Percentiles rank a stretch among this genome's conserved stretches.
phyloP scores from a whole-genome alignment of 768 basidiomycete genomes.

The Panaeolus papilionaceus region DNA sequence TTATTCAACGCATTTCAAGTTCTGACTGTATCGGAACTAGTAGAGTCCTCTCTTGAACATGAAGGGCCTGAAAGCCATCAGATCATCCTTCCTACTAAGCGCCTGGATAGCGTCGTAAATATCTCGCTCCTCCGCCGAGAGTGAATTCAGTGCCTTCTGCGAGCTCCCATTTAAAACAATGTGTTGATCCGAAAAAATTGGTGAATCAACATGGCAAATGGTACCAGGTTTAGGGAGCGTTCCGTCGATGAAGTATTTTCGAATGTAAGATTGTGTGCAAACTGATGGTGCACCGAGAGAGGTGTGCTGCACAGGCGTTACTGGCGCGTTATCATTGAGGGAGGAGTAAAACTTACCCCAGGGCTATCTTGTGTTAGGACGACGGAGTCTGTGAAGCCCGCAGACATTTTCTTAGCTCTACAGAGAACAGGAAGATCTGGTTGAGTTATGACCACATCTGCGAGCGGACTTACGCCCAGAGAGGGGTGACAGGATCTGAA shows the following conservation, averaged over 20 bases:
- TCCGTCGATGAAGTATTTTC: constrained; percentile 45
- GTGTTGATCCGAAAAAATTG: not conserved
- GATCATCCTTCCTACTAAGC: not conserved
- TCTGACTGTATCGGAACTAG: too few species aligned
- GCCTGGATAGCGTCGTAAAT: not conserved
- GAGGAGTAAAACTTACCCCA: constrained; percentile 36
- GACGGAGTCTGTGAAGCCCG: constrained; percentile 42
- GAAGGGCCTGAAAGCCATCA: not conserved
- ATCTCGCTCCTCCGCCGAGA: not conserved
- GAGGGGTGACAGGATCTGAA: constrained; percentile 39
- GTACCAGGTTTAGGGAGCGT: constrained; percentile 35
- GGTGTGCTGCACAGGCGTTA: constrained; percentile 32
- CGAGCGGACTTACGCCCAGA: constrained; percentile 24
- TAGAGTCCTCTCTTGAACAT: too few species aligned
- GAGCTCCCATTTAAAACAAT: not conserved
- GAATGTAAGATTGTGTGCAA: constrained; percentile 39
- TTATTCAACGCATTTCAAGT: too few species aligned
- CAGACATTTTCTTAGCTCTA: constrained; percentile 47
- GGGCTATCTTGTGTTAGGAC: constrained; percentile 50
- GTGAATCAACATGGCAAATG: not conserved
- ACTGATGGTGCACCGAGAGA: constrained; percentile 37
- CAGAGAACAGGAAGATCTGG: not conserved
- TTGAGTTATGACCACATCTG: not conserved
- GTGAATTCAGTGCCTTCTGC: not conserved
- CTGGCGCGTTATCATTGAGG: not conserved